A percentile compares a stretch with the other conserved stretches of the same genome.
phyloP scores from a whole-genome alignment of 2,329 filamentous ascomycete species.

The Fusarium praegraminearum region DNA sequence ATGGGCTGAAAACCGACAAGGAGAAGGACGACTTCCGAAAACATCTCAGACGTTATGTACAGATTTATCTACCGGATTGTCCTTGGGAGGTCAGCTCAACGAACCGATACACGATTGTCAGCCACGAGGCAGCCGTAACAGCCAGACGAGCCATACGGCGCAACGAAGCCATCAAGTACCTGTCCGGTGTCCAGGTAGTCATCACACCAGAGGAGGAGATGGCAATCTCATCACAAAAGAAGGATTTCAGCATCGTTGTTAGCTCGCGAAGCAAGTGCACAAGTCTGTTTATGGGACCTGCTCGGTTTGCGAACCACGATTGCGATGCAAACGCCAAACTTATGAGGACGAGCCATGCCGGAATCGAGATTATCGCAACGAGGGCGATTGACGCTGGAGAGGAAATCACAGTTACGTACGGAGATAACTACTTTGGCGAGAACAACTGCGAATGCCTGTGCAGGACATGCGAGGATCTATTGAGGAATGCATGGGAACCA shows the following conservation, averaged over 20 bases:
- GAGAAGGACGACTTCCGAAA: constrained; percentile 88
- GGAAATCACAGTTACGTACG: constrained; percentile 96
- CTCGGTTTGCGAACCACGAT: constrained; percentile 97
- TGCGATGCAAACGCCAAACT: constrained; percentile 92
- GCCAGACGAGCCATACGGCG: constrained; percentile 83
- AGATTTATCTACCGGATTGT: constrained; percentile 92
- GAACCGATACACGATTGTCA: constrained; percentile 93
- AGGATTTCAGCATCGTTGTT: constrained; percentile 97
- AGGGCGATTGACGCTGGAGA: constrained; percentile 87
- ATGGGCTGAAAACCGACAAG: constrained; percentile 75
- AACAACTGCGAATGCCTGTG: constrained; percentile 97
- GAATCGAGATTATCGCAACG: constrained; percentile 90
- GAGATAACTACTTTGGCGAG: constrained; percentile 94
- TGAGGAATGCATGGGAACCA: constrained; percentile 85
- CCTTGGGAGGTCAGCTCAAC: constrained; percentile 93
- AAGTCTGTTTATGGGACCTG: constrained; percentile 93
- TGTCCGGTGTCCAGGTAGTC: constrained; percentile 89
- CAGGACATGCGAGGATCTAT: constrained; percentile 80
- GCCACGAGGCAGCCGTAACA: constrained; percentile 87
- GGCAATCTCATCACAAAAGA: constrained; percentile 81
- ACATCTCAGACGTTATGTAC: constrained; percentile 90
- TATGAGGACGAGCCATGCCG: constrained; percentile 83
- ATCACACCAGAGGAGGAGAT: constrained; percentile 94
- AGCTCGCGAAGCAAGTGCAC: constrained; percentile 91
- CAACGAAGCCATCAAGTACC: constrained; percentile 89